Base-by-base conservation (phyloP, 352 stramenopile genomes). In the Phytopythium vexans region DNA sequence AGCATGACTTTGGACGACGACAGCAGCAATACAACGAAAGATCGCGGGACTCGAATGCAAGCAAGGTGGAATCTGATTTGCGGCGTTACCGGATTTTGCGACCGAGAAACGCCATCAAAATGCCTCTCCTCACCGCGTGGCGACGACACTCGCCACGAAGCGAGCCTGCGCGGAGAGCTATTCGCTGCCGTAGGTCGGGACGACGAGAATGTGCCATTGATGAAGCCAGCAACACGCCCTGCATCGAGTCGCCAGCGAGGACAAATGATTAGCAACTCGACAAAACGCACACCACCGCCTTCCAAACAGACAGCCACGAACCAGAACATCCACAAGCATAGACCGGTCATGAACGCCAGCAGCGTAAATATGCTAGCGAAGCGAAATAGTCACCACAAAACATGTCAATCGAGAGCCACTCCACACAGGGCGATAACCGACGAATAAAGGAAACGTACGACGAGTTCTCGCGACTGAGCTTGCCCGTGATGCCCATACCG, bases 281-380 rank as follows among this genome's bases (percentile, higher is more conserved):
- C 16, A 50, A n/a, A 44, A 45, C 33, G 6, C 21, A 38, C 10
- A 38, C 14, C 41, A 27, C n/a, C 9, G 36, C 35, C 15, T 3
- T n/a, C 15, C 11, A 43, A 42, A 27, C 38, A 43, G 33, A 16
- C 10, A 33, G 14, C 52, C 41, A 54, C 68, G 68, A 62, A 90
- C 85, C 85, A 95, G 66, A 95, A 93, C 68, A 95, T 85, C 85
- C 85, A 95, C 59, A 95, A 69, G 61, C 85, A 95, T 31, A 95
- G 52, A 33, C 85, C 85, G 14, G 72, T 80, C 72, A 95, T 92
- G 53, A 89, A 88, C 44, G 82, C 63, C 46, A 93, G 65, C 58
- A 93, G 63, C 43, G 77, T 89, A 55, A 92, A 93, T 47, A 95
- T 75, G 43, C 85, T 95, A 57, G 6, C 34, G 68, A n/a, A 41